Evolutionary conservation across 2,329 filamentous ascomycete species (phyloP), one percentile per base, ranked within the genome.

Genomic region (Phoma sp.): DNA sequence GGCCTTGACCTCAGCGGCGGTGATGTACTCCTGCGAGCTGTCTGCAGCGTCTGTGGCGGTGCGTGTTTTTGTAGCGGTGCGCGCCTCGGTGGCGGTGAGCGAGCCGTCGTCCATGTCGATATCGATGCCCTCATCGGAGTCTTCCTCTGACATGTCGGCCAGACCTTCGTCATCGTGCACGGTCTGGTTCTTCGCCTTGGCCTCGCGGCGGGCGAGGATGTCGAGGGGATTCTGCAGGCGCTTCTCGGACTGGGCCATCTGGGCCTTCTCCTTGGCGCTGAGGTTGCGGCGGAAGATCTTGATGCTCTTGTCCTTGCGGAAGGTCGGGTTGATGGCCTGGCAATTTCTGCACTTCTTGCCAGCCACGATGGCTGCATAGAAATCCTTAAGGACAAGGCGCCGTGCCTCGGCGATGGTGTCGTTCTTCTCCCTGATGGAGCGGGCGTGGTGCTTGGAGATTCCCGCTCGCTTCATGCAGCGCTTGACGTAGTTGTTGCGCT

Each of bases 281-380:
- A 97, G 78, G 2, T 89, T 81, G 71, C 90, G 95, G 72, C 94
- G 88, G 75, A 98, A 99, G 49, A 99, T 92, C 76, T 98, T 99
- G 71, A 93, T 89, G 68, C 87, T 95, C 38, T 89, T 85, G 69
- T 99, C 94, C 74, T 96, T 97, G 65, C 94, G 88, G 76, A 91
- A 98, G 2, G 82, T 81, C 10, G 92, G 93, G 48, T 71, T 74
- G 32, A 74, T 60, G 25, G 89, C 67, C 35, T 64, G 62, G 71
- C 87, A 89, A 61, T 81, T 85, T 36, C 80, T 81, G 77, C 95
- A 99, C 68, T 84, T 85, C 66, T 87, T 89, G 41, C 84, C 82
- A 64, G 84, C 85, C 43, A 84, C 85, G 50, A 97, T 88, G 25
- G 88, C 85, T 48, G 84, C 84, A 57, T 96, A 82, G 63, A 99